Evolutionary conservation across 2,329 filamentous ascomycete species (phyloP).

Genomic region (Geosmithia morbida): DNA sequence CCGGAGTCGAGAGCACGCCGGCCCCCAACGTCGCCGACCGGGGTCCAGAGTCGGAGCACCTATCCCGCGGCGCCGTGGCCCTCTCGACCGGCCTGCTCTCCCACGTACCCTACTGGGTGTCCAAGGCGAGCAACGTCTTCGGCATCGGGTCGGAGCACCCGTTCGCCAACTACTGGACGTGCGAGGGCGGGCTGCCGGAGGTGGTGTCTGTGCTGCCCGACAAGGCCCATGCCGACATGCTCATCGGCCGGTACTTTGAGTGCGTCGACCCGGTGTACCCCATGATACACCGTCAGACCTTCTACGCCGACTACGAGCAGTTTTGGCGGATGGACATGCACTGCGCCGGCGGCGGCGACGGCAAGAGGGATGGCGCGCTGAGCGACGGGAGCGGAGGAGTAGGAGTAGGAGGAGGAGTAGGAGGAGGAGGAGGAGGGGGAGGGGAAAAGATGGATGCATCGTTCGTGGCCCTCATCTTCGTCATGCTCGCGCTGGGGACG

Average conservation of each 20-base stretch:
- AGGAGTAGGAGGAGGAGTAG: slow-evolving; percentile 7
- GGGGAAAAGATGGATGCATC: slow-evolving; percentile 49
- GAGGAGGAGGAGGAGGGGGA: slow-evolving; percentile 19
- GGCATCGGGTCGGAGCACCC: slow-evolving; percentile 68
- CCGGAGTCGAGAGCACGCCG: slow-evolving; percentile 15
- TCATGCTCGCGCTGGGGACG: slow-evolving; percentile 64
- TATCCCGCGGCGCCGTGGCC: slow-evolving; percentile 35
- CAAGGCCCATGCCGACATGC: slow-evolving; percentile 60
- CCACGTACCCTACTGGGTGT: slow-evolving; percentile 56
- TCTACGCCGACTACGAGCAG: slow-evolving; percentile 64
- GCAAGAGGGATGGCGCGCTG: too few species aligned
- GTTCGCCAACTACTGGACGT: slow-evolving; percentile 78
- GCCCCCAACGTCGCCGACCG: slow-evolving; percentile 43
- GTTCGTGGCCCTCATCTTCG: slow-evolving; percentile 58
- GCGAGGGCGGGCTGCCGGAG: slow-evolving; percentile 58
- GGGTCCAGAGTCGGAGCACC: slow-evolving; percentile 28
- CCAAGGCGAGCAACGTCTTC: slow-evolving; percentile 63
- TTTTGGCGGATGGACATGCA: slow-evolving; percentile 48
- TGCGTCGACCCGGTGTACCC: slow-evolving; percentile 70
- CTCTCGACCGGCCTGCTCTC: slow-evolving; percentile 50
- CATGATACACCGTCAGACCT: slow-evolving; percentile 61
- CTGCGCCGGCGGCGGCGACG: too few species aligned
- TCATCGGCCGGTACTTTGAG: slow-evolving; percentile 50
- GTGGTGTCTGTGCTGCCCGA: slow-evolving; percentile 63
- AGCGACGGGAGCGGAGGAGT: background rate